Evolutionary conservation across 2,329 filamentous ascomycete genomes (phyloP), one percentile per base, ranked within the genome.

Genomic region (Penicillium sp.): DNA sequence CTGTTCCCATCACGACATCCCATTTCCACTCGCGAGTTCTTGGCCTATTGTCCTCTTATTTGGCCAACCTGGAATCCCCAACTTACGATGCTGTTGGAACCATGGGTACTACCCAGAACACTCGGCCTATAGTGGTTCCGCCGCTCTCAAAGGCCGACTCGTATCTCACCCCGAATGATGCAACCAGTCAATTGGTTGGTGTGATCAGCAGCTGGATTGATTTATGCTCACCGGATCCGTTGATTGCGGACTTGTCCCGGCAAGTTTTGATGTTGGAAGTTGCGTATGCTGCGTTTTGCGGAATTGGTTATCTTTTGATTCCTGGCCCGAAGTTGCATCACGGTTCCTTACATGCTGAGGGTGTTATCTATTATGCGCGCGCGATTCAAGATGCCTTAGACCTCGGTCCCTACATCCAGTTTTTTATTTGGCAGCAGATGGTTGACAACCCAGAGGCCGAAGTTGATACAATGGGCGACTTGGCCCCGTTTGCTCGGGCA

Each of bases 241-340:
- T 93, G 59, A 87, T 97, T 60, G 86, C 91, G 8, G 90, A 89
- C 71, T 82, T 97, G 56, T 97, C 93, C 35, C 86, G 90, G 42
- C 93, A 97, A 75, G 89, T 96, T 7, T 80, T 99, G 60, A 91
- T 91, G 70, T 82, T 96, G 37, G 94, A 99, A 72, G 83, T 97
- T 45, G 89, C 91, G 46, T 99, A 97, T 75, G 94, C 95, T 61
- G 92, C 91, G 60, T 99, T 97, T 75, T 97, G 91, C 68, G 95
- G 95, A 35, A 83, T 94, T 45, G 86, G 87, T 53, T 95, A 89
- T 73, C 81, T 97, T 56, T 79, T 97, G 48, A 80, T 99, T 30
- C 86, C 88, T 1, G 91, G 91, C 0, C 94, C 94, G 3, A 83
- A 83, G 61, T 76, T 84, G 14, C 84, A 88, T 61, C 80, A 84